Conservation (phyloP, 2,329 filamentous ascomycete species). For the Cyclaneusma minus region DNA sequence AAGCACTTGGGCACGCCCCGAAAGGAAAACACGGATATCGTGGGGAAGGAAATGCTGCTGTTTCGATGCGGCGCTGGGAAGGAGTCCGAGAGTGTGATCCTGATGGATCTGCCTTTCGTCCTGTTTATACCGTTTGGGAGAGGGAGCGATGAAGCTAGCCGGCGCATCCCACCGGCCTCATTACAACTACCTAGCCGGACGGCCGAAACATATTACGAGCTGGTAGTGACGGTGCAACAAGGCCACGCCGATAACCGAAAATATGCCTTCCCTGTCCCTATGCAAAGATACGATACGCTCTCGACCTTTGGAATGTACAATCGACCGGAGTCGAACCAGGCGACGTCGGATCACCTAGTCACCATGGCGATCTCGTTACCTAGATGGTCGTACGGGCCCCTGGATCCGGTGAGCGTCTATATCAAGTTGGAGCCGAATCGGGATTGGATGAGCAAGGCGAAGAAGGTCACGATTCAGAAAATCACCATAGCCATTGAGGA, state of each 20-base stretch:
- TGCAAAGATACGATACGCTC: conserved; percentile 87
- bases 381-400: conserved; percentile 88
- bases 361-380: conserved; percentile 85
- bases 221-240: conserved; percentile 91
- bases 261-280: conserved; percentile 78
- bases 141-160: conserved; percentile 76
- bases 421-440: conserved; percentile 87
- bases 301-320: conserved; percentile 99
- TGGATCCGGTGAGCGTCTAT: conserved; percentile 90
- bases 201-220: conserved; percentile 94
- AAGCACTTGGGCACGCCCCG: conserved; percentile 80
- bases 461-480: conserved; percentile 82
- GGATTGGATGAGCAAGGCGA: conserved; percentile 82
- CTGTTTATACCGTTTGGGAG: conserved; percentile 93
- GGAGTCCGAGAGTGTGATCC: conserved; percentile 76
- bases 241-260: conserved; percentile 76
- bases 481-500: conserved; percentile 92
- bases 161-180: conserved; percentile 82
- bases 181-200: conserved; percentile 80
- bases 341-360: conserved; percentile 78
- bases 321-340: conserved; percentile 74
- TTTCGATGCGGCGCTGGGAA: conserved; percentile 74
- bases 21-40: conserved; percentile 80
- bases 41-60: conserved; percentile 88
- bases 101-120: conserved; percentile 95